Evolutionary conservation across 805 yeast genomes (phyloP).

Genomic region (Trichomonascus vanleenenianus): DNA sequence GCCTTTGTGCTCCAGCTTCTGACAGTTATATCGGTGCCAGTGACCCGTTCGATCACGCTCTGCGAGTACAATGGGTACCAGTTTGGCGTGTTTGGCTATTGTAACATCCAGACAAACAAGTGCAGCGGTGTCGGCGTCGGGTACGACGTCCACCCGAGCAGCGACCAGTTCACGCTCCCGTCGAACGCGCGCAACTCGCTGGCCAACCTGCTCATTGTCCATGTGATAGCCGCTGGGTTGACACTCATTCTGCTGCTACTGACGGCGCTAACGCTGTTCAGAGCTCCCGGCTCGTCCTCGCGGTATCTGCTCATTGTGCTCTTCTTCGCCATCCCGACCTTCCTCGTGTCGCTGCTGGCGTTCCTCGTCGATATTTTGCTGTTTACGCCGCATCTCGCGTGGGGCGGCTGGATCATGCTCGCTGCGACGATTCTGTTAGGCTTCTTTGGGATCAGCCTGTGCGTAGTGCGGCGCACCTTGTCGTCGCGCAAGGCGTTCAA

Average conservation of each 20-base stretch:
- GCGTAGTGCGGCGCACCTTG: conserved; percentile 64
- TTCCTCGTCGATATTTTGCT: conserved; percentile 76
- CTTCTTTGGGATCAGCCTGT: conserved; percentile 53
- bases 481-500: conserved; percentile 22
- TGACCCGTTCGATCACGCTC: conserved; percentile 41
- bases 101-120: conserved; percentile 29
- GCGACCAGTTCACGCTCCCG: conserved; percentile 43
- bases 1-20: conserved; percentile 52
- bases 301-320: conserved; percentile 44
- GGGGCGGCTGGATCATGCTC: conserved; percentile 81
- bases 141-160: conserved; percentile 29
- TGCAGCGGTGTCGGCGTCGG: conserved; percentile 42
- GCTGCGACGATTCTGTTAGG: conserved; percentile 62
- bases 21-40: conserved; percentile 55
- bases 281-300: conserved; percentile 31
- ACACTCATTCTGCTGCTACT: conserved; percentile 40
- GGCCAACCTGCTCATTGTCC: conserved; percentile 56
- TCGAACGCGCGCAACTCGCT: conserved; percentile 51
- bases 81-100: conserved; percentile 70
- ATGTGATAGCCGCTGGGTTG: conserved; percentile 54
- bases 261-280: conserved; percentile 35
- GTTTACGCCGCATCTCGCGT: conserved; percentile 66
- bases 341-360: conserved; percentile 60
- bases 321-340: conserved; percentile 57
- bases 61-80: conserved; percentile 41